phyloP scores from a whole-genome alignment of 192 early-diverging fungal species.

The Phlyctochytrium planicorne region DNA sequence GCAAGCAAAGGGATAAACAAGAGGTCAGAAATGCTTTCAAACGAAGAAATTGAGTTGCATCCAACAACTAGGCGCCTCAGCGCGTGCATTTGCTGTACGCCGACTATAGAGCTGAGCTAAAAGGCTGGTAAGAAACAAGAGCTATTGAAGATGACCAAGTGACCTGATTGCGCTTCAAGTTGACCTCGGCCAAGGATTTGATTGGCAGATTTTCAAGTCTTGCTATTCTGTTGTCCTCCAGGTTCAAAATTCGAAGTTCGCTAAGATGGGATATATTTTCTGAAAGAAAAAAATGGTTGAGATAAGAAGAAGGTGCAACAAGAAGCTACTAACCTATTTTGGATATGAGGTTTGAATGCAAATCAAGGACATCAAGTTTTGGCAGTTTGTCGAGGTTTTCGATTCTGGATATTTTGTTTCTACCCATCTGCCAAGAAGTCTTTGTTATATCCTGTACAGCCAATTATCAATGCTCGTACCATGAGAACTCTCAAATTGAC shows the following conservation, averaged over 20 bases:
- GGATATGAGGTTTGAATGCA: conserved; percentile 49
- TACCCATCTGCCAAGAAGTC: conserved; percentile 33
- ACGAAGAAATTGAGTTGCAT: conserved; percentile 33
- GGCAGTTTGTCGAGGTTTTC: conserved; percentile 29
- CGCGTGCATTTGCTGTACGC: conserved; percentile 18
- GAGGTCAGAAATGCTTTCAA: conserved; percentile 35
- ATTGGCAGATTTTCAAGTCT: conserved; percentile 25
- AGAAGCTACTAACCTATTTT: conserved; percentile 36
- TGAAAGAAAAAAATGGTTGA: conserved; percentile 21
- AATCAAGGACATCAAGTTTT: conserved; percentile 53
- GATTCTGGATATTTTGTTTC: conserved; percentile 45
- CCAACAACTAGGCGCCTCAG: conserved; percentile 31
- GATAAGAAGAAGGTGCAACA: too few species aligned
- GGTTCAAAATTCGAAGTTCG: conserved; percentile 46
- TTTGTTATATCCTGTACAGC: too few species aligned
- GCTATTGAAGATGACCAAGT: background rate
- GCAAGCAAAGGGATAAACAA: conserved; percentile 12
- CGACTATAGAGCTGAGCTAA: conserved; percentile 27
- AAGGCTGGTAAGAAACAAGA: too few species aligned
- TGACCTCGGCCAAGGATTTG: conserved; percentile 41
- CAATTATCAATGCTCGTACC: conserved; percentile 14
- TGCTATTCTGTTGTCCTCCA: conserved; percentile 51
- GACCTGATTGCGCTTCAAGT: conserved; percentile 51
- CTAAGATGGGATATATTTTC: conserved; percentile 43
- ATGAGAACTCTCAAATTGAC: conserved; percentile 50